phyloP scores from a whole-genome alignment of 2,329 filamentous ascomycete genomes.

The Zasmidium citrigriseum region DNA sequence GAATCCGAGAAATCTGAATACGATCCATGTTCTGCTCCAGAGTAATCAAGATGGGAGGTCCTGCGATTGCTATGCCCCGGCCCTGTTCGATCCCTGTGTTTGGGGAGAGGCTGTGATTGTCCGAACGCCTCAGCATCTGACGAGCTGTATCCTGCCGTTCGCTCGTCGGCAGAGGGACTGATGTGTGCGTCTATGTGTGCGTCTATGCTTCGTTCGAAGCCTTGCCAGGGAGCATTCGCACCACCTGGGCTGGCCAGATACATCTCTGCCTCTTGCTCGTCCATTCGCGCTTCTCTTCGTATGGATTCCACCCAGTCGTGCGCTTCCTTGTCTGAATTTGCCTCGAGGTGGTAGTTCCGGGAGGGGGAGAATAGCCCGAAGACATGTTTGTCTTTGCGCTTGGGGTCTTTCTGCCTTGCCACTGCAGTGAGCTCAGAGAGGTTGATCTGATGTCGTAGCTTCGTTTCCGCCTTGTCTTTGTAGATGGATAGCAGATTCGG shows the following conservation, averaged over 20 bases:
- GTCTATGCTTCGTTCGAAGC: conserved; percentile 40
- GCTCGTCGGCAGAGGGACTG: conserved; percentile 23
- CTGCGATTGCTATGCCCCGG: conserved; percentile 46
- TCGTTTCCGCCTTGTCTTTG: conserved; percentile 86
- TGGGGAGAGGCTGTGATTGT: conserved; percentile 22
- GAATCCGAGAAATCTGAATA: conserved; percentile 77
- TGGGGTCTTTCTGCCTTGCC: conserved; percentile 83
- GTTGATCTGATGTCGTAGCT: conserved; percentile 83
- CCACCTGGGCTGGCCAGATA: conserved; percentile 67
- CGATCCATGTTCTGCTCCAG: conserved; percentile 68
- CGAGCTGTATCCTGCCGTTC: conserved; percentile 43
- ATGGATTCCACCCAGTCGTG: conserved; percentile 85
- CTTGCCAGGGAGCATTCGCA: conserved; percentile 48
- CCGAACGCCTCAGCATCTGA: conserved; percentile 44
- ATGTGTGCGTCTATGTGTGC: conserved; percentile 18
- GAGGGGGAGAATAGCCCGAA: conserved; percentile 92
- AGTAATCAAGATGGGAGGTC: conserved; percentile 63
- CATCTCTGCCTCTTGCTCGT: conserved; percentile 86
- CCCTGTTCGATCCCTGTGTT: conserved; percentile 31
- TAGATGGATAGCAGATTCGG: conserved; percentile 91
- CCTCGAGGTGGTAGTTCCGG: conserved; percentile 89
- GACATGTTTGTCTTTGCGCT: conserved; percentile 80
- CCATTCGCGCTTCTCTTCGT: conserved; percentile 75
- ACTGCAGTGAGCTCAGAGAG: conserved; percentile 90
- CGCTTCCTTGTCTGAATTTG: conserved; percentile 70